Conservation (phyloP, 345 rosid genomes). For the Eucalyptus grandis region DNA sequence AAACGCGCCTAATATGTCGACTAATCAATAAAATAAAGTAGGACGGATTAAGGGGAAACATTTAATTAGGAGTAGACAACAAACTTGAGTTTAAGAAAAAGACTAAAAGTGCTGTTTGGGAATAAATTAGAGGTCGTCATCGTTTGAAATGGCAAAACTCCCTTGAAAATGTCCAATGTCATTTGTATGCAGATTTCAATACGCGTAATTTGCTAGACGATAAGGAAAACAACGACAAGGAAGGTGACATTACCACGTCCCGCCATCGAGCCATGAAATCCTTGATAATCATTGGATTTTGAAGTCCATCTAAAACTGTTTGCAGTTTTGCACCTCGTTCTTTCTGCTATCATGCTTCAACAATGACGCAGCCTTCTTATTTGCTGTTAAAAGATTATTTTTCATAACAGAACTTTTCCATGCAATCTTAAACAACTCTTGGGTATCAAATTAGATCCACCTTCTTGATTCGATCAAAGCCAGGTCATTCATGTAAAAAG, state of each 20-base stretch:
- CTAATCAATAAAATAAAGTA: neutral
- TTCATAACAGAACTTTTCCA: neutral
- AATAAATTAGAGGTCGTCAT: neutral
- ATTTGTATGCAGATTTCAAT: neutral
- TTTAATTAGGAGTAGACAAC: neutral
- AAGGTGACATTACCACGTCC: neutral
- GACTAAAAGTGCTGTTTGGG: neutral
- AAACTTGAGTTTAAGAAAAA: neutral
- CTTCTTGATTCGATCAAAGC: neutral
- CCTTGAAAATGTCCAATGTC: neutral
- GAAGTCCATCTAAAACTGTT: neutral
- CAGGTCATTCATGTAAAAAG: neutral
- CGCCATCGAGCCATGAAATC: neutral
- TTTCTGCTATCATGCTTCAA: neutral
- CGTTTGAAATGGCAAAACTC: neutral
- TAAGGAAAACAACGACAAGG: neutral
- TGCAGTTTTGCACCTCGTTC: neutral
- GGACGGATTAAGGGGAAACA: neutral
- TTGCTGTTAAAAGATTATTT: neutral
- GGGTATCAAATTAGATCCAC: neutral
- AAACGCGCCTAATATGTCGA: neutral
- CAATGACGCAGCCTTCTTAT: neutral
- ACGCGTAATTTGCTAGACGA: neutral
- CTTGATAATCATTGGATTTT: neutral
- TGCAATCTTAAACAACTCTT: neutral